phyloP scores from a whole-genome alignment of 345 rosid species.

The Eucalyptus pauciflora region DNA sequence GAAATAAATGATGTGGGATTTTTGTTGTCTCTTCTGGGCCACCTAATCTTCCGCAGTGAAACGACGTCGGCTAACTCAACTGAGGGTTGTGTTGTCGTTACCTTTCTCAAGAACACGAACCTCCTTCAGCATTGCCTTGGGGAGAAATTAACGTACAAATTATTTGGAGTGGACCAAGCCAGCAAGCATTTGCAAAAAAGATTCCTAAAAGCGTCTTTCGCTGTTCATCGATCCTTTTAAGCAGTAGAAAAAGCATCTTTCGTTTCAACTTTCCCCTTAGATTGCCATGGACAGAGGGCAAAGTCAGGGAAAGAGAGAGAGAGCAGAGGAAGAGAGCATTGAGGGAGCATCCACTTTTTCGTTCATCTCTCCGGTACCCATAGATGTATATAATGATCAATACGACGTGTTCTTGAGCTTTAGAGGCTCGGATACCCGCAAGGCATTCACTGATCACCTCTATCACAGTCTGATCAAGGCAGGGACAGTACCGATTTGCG shows the following conservation, averaged over 20 bases:
- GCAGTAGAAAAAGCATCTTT: not conserved
- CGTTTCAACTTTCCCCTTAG: not conserved
- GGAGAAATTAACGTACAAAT: too few species aligned
- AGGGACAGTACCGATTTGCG: not conserved
- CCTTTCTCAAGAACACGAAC: too few species aligned
- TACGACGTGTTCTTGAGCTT: not conserved
- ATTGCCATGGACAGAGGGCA: not conserved
- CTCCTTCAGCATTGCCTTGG: too few species aligned
- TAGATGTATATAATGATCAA: too few species aligned
- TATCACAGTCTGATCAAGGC: not conserved
- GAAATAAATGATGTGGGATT: too few species aligned
- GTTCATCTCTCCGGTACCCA: not conserved
- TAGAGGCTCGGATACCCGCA: not conserved
- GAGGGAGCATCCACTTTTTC: not conserved
- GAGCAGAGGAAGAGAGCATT: not conserved
- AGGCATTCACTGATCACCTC: not conserved
- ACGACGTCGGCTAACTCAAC: too few species aligned
- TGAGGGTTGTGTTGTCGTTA: too few species aligned
- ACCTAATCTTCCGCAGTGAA: too few species aligned
- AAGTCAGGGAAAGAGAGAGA: not conserved
- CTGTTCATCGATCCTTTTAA: not conserved
- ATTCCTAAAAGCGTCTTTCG: too few species aligned
- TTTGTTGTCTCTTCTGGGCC: too few species aligned
- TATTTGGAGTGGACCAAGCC: too few species aligned
- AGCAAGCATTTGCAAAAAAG: too few species aligned